Percentiles rank a stretch among this genome's conserved stretches.
Conservation (phyloP, 176 grass and related monocot genomes). For the Triticum turgidum region DNA sequence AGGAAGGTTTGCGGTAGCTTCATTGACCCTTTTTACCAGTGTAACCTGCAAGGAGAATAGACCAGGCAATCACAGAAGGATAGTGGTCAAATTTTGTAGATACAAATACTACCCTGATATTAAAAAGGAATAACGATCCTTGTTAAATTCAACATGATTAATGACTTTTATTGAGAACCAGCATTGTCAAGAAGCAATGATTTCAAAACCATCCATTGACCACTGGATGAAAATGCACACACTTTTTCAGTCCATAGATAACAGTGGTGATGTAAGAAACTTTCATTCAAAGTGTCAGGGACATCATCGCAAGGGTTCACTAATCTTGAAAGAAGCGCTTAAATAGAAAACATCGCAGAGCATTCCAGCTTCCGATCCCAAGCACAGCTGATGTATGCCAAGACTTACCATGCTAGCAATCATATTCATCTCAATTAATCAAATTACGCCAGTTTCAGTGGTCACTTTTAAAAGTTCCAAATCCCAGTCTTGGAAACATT, state of each 20-base stretch:
- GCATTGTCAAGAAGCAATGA: background rate
- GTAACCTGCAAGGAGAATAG: conserved; percentile 49
- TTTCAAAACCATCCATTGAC: background rate
- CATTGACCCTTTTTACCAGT: conserved; percentile 86
- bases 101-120: background rate
- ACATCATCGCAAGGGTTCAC: background rate
- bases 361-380: background rate
- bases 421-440: background rate
- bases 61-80: background rate
- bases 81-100: background rate
- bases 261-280: background rate
- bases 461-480: background rate
- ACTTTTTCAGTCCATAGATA: background rate
- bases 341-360: background rate
- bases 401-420: background rate
- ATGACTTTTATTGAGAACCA: background rate
- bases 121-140: background rate
- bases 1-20: conserved; percentile 80
- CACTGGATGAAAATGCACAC: background rate
- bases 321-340: background rate
- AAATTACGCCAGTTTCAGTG: background rate
- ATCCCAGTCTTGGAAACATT: background rate
- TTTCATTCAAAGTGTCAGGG: background rate
- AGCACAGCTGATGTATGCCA: background rate
- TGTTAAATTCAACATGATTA: background rate